Evolutionary conservation across 1,284 basidiomycete species (phyloP).

Genomic region (Rhodotorula sp.): DNA sequence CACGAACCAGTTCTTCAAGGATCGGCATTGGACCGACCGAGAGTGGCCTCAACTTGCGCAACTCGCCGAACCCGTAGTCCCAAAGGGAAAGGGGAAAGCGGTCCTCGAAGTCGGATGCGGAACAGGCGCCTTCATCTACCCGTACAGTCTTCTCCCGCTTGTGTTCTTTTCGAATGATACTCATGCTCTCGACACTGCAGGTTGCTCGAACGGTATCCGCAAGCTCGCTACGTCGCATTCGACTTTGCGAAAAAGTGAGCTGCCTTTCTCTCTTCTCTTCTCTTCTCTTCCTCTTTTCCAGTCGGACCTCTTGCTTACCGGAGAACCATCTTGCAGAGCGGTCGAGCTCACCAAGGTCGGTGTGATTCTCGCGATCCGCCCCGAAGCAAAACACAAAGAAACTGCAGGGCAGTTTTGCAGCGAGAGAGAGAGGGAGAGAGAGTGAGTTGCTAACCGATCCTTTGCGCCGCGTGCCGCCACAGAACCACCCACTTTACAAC

Average conservation of each 20-base stretch:
- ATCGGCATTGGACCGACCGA: constrained; percentile 49
- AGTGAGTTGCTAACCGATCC: neutral
- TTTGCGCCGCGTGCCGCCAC: neutral
- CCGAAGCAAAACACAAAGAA: too few species aligned
- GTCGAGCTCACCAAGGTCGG: constrained; percentile 33
- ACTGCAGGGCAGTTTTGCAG: too few species aligned
- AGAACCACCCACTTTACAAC: constrained; percentile 43
- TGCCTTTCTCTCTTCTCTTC: too few species aligned
- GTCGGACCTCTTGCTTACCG: neutral
- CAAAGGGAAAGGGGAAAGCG: constrained; percentile 25
- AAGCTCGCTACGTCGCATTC: constrained; percentile 29
- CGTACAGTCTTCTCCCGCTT: constrained; percentile 16
- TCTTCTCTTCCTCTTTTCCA: too few species aligned
- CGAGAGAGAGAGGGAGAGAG: too few species aligned
- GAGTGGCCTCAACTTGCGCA: constrained; percentile 42
- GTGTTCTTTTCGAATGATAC: neutral
- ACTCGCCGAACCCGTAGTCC: neutral
- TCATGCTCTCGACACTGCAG: neutral
- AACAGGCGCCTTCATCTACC: constrained; percentile 41
- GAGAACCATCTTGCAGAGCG: constrained; percentile 6
- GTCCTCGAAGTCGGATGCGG: constrained; percentile 36
- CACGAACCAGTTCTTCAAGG: constrained; percentile 47
- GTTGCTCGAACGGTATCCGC: constrained; percentile 31
- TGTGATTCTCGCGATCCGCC: too few species aligned
- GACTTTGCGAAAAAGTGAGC: constrained; percentile 34